phyloP scores from a whole-genome alignment of 805 yeast species.

The Metschnikowia sp. region DNA sequence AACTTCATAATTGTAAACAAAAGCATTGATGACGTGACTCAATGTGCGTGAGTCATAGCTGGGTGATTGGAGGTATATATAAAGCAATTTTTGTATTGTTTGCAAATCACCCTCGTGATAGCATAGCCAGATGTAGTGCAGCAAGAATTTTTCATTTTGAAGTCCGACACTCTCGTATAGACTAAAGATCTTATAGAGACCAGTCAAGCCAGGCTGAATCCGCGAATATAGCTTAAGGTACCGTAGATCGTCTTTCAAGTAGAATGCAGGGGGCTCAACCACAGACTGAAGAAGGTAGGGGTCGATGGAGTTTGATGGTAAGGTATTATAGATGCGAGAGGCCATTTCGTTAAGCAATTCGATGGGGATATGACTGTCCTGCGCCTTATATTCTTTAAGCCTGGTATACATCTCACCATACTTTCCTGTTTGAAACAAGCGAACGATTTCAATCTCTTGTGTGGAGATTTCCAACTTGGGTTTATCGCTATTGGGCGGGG shows the following conservation, averaged over 20 bases:
- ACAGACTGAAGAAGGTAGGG: conserved; percentile 12
- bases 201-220: conserved; percentile 20
- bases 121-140: conserved; percentile 31
- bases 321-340: conserved; percentile 11
- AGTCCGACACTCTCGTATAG: conserved; percentile 17
- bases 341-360: conserved; percentile 15
- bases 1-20: conserved; percentile 32
- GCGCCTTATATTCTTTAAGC: conserved; percentile 7
- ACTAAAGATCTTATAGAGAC: conserved; percentile 20
- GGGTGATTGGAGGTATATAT: conserved; percentile 20
- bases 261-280: conserved; percentile 14
- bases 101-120: conserved; percentile 34
- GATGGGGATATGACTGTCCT: conserved; percentile 6
- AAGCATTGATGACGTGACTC: conserved; percentile 28
- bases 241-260: conserved; percentile 10
- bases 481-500: neutral
- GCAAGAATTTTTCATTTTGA: conserved; percentile 18
- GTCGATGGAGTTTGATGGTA: conserved; percentile 11
- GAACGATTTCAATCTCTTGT: conserved; percentile 15
- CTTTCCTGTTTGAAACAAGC: conserved; percentile 11
- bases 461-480: neutral
- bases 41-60: conserved; percentile 24
- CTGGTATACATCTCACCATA: conserved; percentile 10
- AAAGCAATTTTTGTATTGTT: conserved; percentile 20
- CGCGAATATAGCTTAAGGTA: conserved; percentile 1